Evolutionary conservation across 306 rosid species (phyloP).

Genomic region (Quercus mongolica): DNA sequence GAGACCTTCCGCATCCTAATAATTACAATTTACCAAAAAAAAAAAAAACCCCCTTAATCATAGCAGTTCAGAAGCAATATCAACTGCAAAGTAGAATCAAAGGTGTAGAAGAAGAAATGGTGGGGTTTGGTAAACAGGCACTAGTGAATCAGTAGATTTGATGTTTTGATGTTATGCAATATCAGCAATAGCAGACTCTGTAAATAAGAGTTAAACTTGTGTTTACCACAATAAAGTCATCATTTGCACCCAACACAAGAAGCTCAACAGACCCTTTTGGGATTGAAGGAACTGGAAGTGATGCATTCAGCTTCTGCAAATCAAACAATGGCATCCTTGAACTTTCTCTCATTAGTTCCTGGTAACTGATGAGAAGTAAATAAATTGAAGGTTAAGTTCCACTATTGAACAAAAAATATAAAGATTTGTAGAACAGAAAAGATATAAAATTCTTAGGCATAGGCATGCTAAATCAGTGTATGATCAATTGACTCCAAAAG

Average conservation of each 20-base stretch:
- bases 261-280: slow-evolving; percentile 49
- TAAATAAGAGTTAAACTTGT: not conserved
- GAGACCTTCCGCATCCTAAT: slow-evolving; percentile 66
- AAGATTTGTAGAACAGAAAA: not conserved
- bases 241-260: slow-evolving; percentile 72
- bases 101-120: not conserved
- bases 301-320: slow-evolving; percentile 78
- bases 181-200: not conserved
- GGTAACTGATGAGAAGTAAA: slow-evolving; percentile 54
- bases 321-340: slow-evolving; percentile 92
- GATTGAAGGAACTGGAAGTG: slow-evolving; percentile 77
- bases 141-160: slow-evolving; percentile 9
- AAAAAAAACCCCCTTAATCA: not conserved
- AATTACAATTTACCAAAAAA: not conserved
- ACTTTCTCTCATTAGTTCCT: slow-evolving; percentile 86
- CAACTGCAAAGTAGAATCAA: slow-evolving; percentile 1
- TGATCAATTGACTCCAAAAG: not conserved
- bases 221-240: slow-evolving; percentile 87
- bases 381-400: not conserved
- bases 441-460: not conserved
- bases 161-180: not conserved
- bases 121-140: not conserved
- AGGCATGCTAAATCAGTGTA: not conserved
- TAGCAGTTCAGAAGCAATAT: not conserved
- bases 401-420: not conserved